Conservation (phyloP, 805 yeast species). For the Kuraishia molischiana region DNA sequence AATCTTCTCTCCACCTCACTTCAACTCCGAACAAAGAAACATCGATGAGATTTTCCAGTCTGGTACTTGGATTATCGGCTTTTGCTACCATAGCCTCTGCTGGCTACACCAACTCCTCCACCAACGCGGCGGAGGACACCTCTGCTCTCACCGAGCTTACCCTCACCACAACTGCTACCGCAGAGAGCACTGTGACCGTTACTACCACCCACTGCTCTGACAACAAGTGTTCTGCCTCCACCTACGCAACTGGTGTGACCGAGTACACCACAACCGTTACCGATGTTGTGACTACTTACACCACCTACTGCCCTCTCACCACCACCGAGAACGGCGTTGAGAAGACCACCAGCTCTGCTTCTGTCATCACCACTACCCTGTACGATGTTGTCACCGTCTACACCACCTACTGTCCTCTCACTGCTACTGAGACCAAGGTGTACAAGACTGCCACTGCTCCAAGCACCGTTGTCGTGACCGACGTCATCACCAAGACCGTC, state of each 20-base stretch:
- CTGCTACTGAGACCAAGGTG: neutral
- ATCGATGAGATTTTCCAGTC: neutral
- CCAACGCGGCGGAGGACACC: no score
- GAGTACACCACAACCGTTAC: neutral
- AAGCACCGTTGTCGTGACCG: neutral
- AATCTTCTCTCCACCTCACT: no score
- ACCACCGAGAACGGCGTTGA: neutral
- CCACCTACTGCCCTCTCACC: conserved; percentile 1
- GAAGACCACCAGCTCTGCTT: neutral
- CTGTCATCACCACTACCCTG: neutral
- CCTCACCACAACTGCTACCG: neutral
- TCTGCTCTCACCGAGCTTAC: no score
- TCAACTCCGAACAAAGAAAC: no score
- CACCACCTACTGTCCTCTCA: conserved; percentile 1
- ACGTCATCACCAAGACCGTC: neutral
- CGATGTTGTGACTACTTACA: neutral
- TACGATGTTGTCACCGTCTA: neutral
- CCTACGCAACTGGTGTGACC: neutral
- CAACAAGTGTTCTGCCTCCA: neutral
- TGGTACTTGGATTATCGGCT: neutral
- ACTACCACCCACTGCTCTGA: neutral
- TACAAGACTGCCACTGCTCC: neutral
- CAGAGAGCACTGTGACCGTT: neutral
- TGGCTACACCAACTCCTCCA: neutral
- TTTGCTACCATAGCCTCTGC: neutral